Evolutionary conservation across 1,284 basidiomycete species (phyloP).

Genomic region (Ceratobasidium sp.): DNA sequence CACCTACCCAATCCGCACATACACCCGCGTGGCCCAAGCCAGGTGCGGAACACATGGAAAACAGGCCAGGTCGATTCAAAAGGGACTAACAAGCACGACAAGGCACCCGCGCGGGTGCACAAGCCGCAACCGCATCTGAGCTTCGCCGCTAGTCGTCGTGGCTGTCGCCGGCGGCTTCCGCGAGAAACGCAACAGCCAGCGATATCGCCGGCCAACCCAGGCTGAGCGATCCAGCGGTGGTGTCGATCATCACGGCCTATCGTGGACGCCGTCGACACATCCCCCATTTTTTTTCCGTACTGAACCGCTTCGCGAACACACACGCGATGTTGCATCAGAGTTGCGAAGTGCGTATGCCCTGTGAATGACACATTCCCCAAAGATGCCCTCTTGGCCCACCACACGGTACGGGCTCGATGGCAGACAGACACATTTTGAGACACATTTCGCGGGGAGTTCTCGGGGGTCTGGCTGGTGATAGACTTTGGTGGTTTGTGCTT

Average conservation of each 20-base stretch:
- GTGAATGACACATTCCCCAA: too few relatives aligned
- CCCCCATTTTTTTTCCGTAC: too few relatives aligned
- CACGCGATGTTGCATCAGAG: background rate
- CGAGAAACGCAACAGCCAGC: background rate
- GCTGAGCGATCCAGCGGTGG: background rate
- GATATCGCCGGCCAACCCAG: background rate
- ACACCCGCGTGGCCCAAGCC: too few relatives aligned
- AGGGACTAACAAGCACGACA: too few relatives aligned
- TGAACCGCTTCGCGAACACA: background rate
- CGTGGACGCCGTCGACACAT: background rate
- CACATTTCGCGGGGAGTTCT: background rate
- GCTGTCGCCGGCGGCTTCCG: background rate
- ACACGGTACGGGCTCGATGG: too few relatives aligned
- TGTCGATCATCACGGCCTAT: slow-evolving; percentile 7
- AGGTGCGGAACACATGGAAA: too few relatives aligned
- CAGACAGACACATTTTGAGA: too few relatives aligned
- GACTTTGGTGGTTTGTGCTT: slow-evolving; percentile 14
- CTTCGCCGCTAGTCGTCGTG: background rate
- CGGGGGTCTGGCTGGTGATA: slow-evolving; percentile 6
- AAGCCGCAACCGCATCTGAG: slow-evolving; percentile 10
- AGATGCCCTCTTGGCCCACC: too few relatives aligned
- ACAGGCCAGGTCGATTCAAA: too few relatives aligned
- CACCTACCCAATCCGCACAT: too few relatives aligned
- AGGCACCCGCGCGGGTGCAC: too few relatives aligned
- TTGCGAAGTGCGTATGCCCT: too few relatives aligned